Evolutionary conservation across 331 rosid species (phyloP), one percentile per base, ranked within the genome.

Genomic region (Malus hybrid): DNA sequence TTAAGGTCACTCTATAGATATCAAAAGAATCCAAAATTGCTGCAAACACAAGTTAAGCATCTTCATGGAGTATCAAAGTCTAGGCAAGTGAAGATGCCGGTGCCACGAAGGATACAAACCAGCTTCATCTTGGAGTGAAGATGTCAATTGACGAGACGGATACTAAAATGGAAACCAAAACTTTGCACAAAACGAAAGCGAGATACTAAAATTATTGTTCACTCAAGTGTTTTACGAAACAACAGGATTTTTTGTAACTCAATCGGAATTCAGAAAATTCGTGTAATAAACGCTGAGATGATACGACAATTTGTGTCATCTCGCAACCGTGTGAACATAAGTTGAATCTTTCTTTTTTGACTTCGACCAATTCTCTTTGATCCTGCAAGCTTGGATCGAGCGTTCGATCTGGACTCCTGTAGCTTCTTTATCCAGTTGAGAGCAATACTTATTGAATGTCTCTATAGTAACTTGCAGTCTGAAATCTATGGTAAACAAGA

Each of bases 401-500:
- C 97, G 84, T 77, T 91, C 97, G 70, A 95, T 89, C 86, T 87
- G 95, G 32, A 78, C 76, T 64, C 68, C 76, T 29, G 86, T 56
- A 42, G 81, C 82, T 85, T 94, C 96, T 50, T 72, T 85, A 73
- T 95, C 97, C 82, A 95, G 81, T 22, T 80, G 89, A 62, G 71
- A 65, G 82, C 99, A 95, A 81, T 86, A 95, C 71, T 72, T 93
- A 78, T 79, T 79, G 79, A 95, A 95, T 2, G 93, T 89, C 73
- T 88, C 97, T 80, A 79, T 56, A 42, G 80, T 88, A 70, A 95
- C 96, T 67, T 95, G 91, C 68, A 95, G 97, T 34, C 97, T 90
- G 85, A 95, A 95, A 84, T 94, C 96, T 79, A 94, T 87, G 28
- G 86, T 79, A 63, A 91, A 94, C 81, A 94, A 84, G 73, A 95